Evolutionary conservation across 148 eudicot genomes (phyloP).

Genomic region (Amaranthus hypochondriacus): DNA sequence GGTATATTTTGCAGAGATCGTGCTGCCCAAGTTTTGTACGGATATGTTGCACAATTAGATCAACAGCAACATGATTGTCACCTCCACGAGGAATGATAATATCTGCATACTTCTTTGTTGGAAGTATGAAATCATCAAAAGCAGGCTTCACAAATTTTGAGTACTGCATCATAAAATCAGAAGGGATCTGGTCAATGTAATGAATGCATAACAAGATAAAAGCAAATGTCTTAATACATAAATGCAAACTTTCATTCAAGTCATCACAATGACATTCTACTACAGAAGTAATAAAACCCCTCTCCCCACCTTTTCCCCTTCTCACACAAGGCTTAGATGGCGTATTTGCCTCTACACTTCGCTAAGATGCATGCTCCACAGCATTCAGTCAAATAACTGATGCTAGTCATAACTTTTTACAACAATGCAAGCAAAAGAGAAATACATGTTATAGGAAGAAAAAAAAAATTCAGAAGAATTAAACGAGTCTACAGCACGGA

Average conservation of each 20-base stretch:
- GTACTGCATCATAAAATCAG: conserved; percentile 50
- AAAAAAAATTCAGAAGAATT: background rate
- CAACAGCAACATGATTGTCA: conserved; percentile 95
- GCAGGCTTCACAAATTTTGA: conserved; percentile 97
- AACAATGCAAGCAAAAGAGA: background rate
- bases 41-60: conserved; percentile 95
- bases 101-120: conserved; percentile 94
- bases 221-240: background rate
- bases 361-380: conserved; percentile 3
- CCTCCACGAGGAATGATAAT: conserved; percentile 97
- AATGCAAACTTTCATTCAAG: conserved; percentile 2
- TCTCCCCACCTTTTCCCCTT: background rate
- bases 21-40: conserved; percentile 98
- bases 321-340: background rate
- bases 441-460: background rate
- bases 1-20: conserved; percentile 91
- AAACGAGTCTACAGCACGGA: background rate
- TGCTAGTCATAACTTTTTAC: background rate
- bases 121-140: conserved; percentile 96
- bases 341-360: background rate
- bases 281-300: background rate
- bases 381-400: background rate
- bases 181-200: conserved; percentile 12
- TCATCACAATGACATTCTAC: conserved; percentile 1
- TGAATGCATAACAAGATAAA: background rate